Percentiles rank a stretch among this genome's conserved stretches.
Conservation (phyloP, 1,139 yeast genomes). For the Geotrichum candidum region DNA sequence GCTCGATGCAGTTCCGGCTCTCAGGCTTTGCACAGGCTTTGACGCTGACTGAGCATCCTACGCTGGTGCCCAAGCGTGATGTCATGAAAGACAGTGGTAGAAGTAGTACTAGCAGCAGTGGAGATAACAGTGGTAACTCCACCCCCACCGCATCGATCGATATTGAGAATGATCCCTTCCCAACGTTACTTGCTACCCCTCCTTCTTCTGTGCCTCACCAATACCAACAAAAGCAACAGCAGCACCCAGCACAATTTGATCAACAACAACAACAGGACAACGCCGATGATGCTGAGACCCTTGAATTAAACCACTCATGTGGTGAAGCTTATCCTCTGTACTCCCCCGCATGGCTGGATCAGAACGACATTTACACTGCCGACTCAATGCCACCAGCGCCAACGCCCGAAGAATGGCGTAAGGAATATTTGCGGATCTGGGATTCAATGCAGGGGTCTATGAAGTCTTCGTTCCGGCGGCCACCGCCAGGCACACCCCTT, state of each 20-base stretch:
- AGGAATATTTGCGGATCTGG: conserved; percentile 65
- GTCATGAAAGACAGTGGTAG: conserved; percentile 3
- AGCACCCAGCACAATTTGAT: neutral
- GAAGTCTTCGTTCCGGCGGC: conserved; percentile 64
- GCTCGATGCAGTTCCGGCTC: conserved; percentile 64
- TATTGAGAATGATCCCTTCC: neutral
- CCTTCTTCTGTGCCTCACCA: neutral
- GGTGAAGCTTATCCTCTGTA: conserved; percentile 3
- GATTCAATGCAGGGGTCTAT: conserved; percentile 47
- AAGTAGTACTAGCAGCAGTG: neutral
- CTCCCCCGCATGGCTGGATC: conserved; percentile 50
- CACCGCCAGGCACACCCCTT: conserved; percentile 58
- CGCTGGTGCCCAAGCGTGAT: conserved; percentile 3
- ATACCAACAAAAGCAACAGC: neutral
- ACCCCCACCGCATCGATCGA: neutral
- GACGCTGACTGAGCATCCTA: conserved; percentile 11
- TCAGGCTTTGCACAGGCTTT: conserved; percentile 56
- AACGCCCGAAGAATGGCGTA: conserved; percentile 55
- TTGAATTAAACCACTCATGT: neutral
- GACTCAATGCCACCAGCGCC: conserved; percentile 51
- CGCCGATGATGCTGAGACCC: neutral
- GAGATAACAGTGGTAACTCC: neutral
- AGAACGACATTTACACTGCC: conserved; percentile 36
- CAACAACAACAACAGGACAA: neutral
- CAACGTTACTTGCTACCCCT: neutral